Percentiles rank a stretch among this genome's conserved stretches.
Conservation (phyloP, 108 stramenopile species). For the Cyclotella sp. region DNA sequence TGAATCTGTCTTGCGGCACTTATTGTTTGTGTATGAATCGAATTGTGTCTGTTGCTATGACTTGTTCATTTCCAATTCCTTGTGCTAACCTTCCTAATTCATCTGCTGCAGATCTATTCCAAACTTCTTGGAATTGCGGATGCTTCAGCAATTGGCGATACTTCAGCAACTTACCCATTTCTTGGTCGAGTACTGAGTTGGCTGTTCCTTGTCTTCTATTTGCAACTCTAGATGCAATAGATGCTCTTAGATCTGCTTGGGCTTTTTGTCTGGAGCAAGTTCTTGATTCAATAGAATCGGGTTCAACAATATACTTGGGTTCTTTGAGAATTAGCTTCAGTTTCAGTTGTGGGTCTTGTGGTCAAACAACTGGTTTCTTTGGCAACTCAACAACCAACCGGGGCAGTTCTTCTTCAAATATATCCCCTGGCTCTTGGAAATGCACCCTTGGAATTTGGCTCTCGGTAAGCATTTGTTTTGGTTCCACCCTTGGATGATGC, state of each 20-base stretch:
- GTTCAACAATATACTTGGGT: slow-evolving; percentile 11
- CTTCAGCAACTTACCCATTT: slow-evolving; percentile 27
- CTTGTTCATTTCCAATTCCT: slow-evolving; percentile 11
- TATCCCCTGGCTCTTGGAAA: not conserved
- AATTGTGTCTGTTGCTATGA: slow-evolving; percentile 15
- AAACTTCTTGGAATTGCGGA: slow-evolving; percentile 9
- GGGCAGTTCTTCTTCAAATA: not conserved
- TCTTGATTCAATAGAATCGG: slow-evolving; percentile 10
- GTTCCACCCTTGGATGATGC: slow-evolving; percentile 15
- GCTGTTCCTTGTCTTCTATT: not conserved
- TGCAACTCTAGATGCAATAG: slow-evolving; percentile 13
- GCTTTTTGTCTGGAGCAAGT: no score
- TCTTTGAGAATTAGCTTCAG: slow-evolving; percentile 14
- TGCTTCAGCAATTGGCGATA: slow-evolving; percentile 12
- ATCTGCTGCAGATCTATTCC: slow-evolving; percentile 25
- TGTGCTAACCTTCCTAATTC: slow-evolving; percentile 29
- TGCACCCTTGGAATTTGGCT: slow-evolving; percentile 11
- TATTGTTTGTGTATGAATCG: slow-evolving; percentile 36
- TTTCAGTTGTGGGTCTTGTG: not conserved
- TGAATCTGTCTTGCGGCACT: slow-evolving; percentile 35
- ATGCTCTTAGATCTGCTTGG: not conserved
- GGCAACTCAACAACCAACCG: slow-evolving; percentile 29
- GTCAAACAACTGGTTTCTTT: slow-evolving; percentile 6
- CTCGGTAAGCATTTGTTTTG: not conserved
- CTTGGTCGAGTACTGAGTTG: slow-evolving; percentile 25